Percentiles rank a stretch among this genome's conserved stretches.
phyloP scores from a whole-genome alignment of 2,329 filamentous ascomycete genomes.

The Clonostachys solani region DNA sequence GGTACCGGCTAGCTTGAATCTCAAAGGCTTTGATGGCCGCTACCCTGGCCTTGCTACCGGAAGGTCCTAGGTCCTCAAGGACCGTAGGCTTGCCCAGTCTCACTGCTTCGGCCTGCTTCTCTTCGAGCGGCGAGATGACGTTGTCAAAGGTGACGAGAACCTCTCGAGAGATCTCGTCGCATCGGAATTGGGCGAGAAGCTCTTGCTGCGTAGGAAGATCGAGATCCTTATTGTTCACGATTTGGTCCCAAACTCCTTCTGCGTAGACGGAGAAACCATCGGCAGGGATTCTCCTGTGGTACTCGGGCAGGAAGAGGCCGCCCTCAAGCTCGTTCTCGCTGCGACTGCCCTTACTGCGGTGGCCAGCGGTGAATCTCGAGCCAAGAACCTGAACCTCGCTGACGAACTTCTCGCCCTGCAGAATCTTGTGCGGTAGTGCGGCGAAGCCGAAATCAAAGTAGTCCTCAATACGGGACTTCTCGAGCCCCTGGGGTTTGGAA shows the following conservation, averaged over 20 bases:
- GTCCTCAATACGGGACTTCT: slow-evolving; percentile 86
- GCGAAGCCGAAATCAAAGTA: slow-evolving; percentile 99
- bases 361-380: slow-evolving; percentile 76
- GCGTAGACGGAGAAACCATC: slow-evolving; percentile 96
- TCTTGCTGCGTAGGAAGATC: slow-evolving; percentile 97
- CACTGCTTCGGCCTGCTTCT: slow-evolving; percentile 72
- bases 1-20: slow-evolving; percentile 85
- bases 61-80: slow-evolving; percentile 68
- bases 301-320: slow-evolving; percentile 86
- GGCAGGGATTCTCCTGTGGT: slow-evolving; percentile 91
- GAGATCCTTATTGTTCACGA: slow-evolving; percentile 97
- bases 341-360: slow-evolving; percentile 60
- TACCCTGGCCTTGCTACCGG: slow-evolving; percentile 67
- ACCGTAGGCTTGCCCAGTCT: slow-evolving; percentile 71
- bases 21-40: slow-evolving; percentile 83
- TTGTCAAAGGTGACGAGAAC: slow-evolving; percentile 81
- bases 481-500: slow-evolving; percentile 84
- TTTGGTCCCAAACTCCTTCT: slow-evolving; percentile 95
- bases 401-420: slow-evolving; percentile 89
- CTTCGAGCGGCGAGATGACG: slow-evolving; percentile 78
- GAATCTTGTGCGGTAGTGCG: slow-evolving; percentile 91
- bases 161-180: slow-evolving; percentile 92
- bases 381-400: slow-evolving; percentile 77
- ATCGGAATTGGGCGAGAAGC: slow-evolving; percentile 92
- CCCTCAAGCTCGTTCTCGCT: slow-evolving; percentile 71